Evolutionary conservation across 768 basidiomycete genomes (phyloP).

Genomic region (Suillus brevipes): DNA sequence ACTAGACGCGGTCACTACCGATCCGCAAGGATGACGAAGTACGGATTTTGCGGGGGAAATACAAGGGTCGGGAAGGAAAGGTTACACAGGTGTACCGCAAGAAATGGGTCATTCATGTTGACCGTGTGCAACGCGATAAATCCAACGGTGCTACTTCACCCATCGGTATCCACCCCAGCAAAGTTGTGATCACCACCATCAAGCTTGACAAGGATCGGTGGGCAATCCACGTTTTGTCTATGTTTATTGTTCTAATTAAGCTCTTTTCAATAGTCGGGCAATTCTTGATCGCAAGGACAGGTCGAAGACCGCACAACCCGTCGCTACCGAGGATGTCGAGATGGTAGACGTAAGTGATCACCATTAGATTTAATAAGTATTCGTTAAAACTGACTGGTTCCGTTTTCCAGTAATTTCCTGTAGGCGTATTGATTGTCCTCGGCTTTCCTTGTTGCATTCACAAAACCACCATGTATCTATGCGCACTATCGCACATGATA

Average conservation of each 20-base stretch:
- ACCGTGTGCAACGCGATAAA: constrained; percentile 97
- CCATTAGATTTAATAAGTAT: constrained; percentile 11
- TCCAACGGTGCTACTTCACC: constrained; percentile 92
- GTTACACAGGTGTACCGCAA: constrained; percentile 97
- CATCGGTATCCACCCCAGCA: constrained; percentile 95
- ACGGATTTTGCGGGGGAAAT: constrained; percentile 92
- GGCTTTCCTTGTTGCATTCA: constrained; percentile 20
- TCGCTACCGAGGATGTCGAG: constrained; percentile 64
- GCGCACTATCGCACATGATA: constrained; percentile 51
- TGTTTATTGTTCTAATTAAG: neutral
- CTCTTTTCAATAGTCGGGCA: constrained; percentile 57
- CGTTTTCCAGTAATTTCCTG: constrained; percentile 35
- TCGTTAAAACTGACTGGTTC: constrained; percentile 15
- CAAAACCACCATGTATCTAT: constrained; percentile 74
- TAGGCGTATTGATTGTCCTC: constrained; percentile 19
- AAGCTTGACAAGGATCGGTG: constrained; percentile 92
- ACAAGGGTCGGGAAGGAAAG: constrained; percentile 99
- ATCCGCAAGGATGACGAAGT: constrained; percentile 99
- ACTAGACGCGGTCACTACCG: constrained; percentile 84
- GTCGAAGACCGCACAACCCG: constrained; percentile 52
- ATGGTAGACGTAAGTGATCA: constrained; percentile 69
- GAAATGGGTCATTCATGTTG: constrained; percentile 99
- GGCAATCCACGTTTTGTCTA: constrained; percentile 14
- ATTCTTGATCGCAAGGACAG: constrained; percentile 86
- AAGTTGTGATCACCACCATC: constrained; percentile 90